Percentiles rank a stretch among this genome's conserved stretches.
These are phyloP conservation scores for Bolboschoenus planiculmis DNA, from an alignment of 176 grass and related monocot species.

Conservation along the genomic window DNA sequence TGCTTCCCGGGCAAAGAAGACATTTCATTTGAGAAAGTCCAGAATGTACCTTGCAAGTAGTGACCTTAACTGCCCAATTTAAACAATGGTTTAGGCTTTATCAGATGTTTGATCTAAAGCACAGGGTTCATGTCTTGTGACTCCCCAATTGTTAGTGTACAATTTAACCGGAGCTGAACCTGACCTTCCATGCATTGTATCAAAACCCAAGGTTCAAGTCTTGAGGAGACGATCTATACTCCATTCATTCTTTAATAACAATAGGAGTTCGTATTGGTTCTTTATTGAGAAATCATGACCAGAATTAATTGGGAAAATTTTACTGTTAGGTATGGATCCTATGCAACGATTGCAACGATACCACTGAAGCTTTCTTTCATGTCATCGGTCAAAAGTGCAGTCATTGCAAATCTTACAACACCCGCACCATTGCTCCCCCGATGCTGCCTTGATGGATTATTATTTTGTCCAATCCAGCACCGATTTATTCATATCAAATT, in stretches of 20 bases:
- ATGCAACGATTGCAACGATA: constrained; percentile 83
- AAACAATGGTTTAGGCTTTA: not conserved
- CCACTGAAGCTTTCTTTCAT: constrained; percentile 51
- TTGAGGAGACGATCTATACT: not conserved
- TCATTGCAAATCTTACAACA: constrained; percentile 80
- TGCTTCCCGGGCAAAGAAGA: not conserved
- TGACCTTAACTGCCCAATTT: not conserved
- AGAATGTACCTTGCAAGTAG: not conserved
- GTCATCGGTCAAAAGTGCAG: constrained; percentile 58
- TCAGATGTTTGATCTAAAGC: not conserved
- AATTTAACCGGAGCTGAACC: not conserved
- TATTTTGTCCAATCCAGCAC: not conserved
- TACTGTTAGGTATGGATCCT: constrained; percentile 67
- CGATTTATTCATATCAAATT: constrained; percentile 5
- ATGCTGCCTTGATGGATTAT: constrained; percentile 34
- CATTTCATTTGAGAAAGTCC: not conserved
- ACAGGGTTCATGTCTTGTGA: not conserved
- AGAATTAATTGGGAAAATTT: not conserved
- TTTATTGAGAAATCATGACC: not conserved
- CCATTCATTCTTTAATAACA: not conserved
- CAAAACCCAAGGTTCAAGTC: not conserved
- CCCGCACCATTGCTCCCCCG: constrained; percentile 42
- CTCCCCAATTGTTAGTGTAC: not conserved
- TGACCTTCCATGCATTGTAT: not conserved
- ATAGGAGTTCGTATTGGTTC: not conserved